Evolutionary conservation across 1,284 basidiomycete genomes (phyloP).

Genomic region (Cutaneotrichosporon curvatum): DNA sequence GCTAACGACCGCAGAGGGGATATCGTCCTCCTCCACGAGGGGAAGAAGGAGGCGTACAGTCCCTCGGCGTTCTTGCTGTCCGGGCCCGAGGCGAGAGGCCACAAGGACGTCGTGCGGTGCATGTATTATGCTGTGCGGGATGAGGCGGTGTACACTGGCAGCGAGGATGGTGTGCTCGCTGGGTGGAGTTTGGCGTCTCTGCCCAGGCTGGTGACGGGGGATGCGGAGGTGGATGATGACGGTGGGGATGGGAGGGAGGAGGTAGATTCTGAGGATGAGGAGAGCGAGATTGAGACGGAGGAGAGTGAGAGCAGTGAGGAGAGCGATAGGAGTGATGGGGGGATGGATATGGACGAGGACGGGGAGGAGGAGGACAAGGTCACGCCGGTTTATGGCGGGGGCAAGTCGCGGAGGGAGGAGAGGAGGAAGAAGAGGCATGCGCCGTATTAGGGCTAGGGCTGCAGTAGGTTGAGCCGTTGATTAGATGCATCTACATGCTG

Average conservation of each 20-base stretch:
- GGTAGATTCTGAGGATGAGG: slow-evolving; percentile 27
- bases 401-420: slow-evolving; percentile 1
- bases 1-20: slow-evolving; percentile 32
- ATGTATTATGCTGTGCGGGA: slow-evolving; percentile 40
- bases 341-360: slow-evolving; percentile 11
- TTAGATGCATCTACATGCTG: no score
- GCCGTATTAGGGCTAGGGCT: slow-evolving; percentile 10
- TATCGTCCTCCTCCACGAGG: slow-evolving; percentile 40
- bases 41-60: slow-evolving; percentile 15
- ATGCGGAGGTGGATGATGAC: slow-evolving; percentile 38
- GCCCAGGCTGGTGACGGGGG: slow-evolving; percentile 30
- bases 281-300: slow-evolving; percentile 39
- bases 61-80: slow-evolving; percentile 41
- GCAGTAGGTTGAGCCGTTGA: background rate
- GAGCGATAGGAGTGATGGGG: slow-evolving; percentile 5
- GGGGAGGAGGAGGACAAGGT: background rate
- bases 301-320: slow-evolving; percentile 13
- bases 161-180: slow-evolving; percentile 45
- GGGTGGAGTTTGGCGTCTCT: slow-evolving; percentile 42
- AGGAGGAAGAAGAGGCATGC: slow-evolving; percentile 9
- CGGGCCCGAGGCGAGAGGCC: slow-evolving; percentile 32
- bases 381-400: slow-evolving; percentile 1
- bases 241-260: slow-evolving; percentile 33
- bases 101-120: slow-evolving; percentile 45
- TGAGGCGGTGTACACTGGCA: slow-evolving; percentile 45